Evolutionary conservation across 1,139 yeast genomes (phyloP), one percentile per base, ranked within the genome.

Genomic region (Suhomyces terraborum): DNA sequence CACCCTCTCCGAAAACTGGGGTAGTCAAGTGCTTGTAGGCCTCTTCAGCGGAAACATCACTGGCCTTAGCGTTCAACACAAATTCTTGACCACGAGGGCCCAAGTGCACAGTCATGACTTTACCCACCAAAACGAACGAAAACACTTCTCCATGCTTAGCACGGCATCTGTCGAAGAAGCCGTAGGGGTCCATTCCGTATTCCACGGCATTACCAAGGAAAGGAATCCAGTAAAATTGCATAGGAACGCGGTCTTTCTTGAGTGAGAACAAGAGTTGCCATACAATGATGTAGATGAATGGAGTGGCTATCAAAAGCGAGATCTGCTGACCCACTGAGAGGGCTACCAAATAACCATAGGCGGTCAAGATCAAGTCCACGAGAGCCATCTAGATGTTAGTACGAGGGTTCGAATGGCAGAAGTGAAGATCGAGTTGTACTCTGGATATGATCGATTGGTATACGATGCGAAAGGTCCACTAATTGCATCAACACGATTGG

Each of bases 1-100:
- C 98, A 52, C 98, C 98, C 61, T 89, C 82, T 54, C 98, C 98
- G 56, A 93, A 93, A 20, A 89, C 97, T 13, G 98, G 98, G 9
- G 98, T 93, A 23, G 98, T 93, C 66, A 93, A 77, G 62, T 91
- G 97, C 49, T 84, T 77, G 70, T 93, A 93, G 26, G 98, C 98
- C 37, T 85, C 98, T 64, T 93, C 98, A 40, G 98, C 98, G 46
- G 91, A 83, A 21, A 91, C 98, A 54, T 89, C 96, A 23, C 83
- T 79, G 42, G 87, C 75, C 66, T 87, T 91, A 35, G 96, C 89
- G 66, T 94, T 94, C 55, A 93, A 81, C 36, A 93, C 88, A 62
- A 93, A 91, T 64, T 93, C 98, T 64, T 94, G 97, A 50, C 98
- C 98, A 67, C 88, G 87, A 53, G 98, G 97, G 36, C 98, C 98